These are phyloP conservation scores for Protomyces lactucae-debilis DNA, from an alignment of 1,139 yeast genomes.

Conservation along the genomic window DNA sequence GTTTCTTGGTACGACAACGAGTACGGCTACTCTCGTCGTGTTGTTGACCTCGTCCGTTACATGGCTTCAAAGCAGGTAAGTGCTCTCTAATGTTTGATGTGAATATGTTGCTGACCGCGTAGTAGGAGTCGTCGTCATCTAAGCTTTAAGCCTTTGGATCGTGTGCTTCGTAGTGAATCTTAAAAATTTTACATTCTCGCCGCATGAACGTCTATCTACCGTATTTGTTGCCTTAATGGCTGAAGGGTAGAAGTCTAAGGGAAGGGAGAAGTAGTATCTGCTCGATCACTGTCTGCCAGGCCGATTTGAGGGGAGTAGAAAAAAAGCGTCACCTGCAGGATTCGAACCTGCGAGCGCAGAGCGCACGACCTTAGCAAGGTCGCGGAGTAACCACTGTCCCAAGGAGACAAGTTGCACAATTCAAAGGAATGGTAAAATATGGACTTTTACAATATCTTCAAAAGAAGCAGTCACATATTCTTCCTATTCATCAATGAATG, in stretches of 20 bases:
- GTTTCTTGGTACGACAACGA: constrained; percentile 89
- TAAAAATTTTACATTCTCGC: too few relatives aligned
- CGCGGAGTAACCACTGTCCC: neutral
- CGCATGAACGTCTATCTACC: too few relatives aligned
- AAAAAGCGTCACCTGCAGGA: neutral
- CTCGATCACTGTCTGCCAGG: too few relatives aligned
- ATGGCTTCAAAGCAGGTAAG: constrained; percentile 47
- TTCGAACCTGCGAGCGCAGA: constrained; percentile 1
- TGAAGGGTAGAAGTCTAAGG: too few relatives aligned
- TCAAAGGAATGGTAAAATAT: neutral
- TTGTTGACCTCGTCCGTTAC: constrained; percentile 74
- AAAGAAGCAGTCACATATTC: too few relatives aligned
- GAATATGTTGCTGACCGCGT: neutral
- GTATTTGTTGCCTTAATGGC: too few relatives aligned
- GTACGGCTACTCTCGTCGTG: constrained; percentile 90
- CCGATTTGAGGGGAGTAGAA: neutral
- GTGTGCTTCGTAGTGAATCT: too few relatives aligned
- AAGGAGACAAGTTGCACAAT: neutral
- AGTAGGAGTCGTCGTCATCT: neutral
- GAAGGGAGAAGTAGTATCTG: too few relatives aligned
- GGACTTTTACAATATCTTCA: neutral
- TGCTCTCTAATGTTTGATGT: neutral
- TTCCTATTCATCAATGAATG: too few relatives aligned
- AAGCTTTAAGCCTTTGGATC: neutral
- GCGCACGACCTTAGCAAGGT: constrained; percentile 1